Conservation (phyloP, 2,329 filamentous ascomycete species). For the Lomentospora prolificans region DNA sequence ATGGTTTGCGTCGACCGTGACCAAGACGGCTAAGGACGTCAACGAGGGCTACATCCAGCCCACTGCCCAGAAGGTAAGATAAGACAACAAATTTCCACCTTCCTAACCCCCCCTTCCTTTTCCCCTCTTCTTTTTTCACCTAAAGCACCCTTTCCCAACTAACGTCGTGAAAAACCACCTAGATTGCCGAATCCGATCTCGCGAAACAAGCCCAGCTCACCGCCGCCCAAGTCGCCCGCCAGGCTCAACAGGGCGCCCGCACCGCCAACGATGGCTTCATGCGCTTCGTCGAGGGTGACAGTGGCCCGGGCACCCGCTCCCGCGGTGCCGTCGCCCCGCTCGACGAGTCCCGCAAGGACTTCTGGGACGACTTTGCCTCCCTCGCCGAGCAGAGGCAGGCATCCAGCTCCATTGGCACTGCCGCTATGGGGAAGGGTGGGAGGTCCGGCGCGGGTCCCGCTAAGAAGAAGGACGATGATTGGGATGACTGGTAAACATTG, state of each 20-base stretch:
- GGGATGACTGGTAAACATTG: constrained; percentile 49
- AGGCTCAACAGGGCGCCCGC: constrained; percentile 60
- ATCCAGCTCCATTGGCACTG: constrained; percentile 45
- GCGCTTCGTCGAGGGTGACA: constrained; percentile 75
- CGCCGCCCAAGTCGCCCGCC: constrained; percentile 55
- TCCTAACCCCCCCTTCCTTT: constrained; percentile 3
- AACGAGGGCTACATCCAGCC: constrained; percentile 90
- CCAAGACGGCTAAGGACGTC: constrained; percentile 82
- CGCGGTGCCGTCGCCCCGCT: constrained; percentile 28
- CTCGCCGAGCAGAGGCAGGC: constrained; percentile 42
- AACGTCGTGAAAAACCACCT: constrained; percentile 11
- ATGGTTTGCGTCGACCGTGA: constrained; percentile 82
- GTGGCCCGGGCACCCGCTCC: constrained; percentile 21
- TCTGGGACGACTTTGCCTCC: constrained; percentile 85
- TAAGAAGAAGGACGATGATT: constrained; percentile 45
- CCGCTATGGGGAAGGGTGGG: constrained; percentile 47
- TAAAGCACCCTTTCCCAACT: not conserved
- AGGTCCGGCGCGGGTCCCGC: constrained; percentile 22
- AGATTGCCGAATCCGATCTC: constrained; percentile 75
- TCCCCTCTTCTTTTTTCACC: constrained; percentile 7
- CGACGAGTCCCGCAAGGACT: constrained; percentile 64
- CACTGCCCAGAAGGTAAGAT: constrained; percentile 65
- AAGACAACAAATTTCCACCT: too few relatives aligned
- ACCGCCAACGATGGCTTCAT: constrained; percentile 71
- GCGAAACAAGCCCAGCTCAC: constrained; percentile 55